These are phyloP conservation scores for Aspergillus niger DNA, from an alignment of 2,329 filamentous ascomycete species.

Conservation along the genomic window DNA sequence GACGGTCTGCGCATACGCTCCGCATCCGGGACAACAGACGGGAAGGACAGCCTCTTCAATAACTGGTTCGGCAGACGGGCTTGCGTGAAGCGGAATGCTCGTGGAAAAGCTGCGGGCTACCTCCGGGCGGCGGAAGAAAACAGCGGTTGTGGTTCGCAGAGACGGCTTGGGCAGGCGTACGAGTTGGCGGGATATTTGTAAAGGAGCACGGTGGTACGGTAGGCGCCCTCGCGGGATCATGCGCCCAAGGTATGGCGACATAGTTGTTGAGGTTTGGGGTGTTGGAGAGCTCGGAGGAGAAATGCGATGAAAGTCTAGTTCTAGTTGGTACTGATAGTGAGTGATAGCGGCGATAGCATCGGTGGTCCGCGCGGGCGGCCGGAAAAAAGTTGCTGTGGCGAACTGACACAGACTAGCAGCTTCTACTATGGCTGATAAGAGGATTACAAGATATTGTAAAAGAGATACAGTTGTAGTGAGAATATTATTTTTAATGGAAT, in stretches of 20 bases:
- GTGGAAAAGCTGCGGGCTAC: conserved; percentile 21
- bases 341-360: conserved; percentile 25
- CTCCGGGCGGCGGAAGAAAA: not conserved
- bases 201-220: not conserved
- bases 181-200: not conserved
- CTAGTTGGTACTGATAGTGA: conserved; percentile 9
- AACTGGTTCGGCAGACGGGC: conserved; percentile 17
- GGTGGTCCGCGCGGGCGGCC: conserved; percentile 19
- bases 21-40: conserved; percentile 63
- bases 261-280: conserved; percentile 24
- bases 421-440: not conserved
- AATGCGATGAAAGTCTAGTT: conserved; percentile 1
- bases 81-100: conserved; percentile 8
- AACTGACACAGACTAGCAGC: conserved; percentile 10
- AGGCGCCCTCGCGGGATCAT: conserved; percentile 23
- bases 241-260: conserved; percentile 32
- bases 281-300: conserved; percentile 3
- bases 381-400: conserved; percentile 22
- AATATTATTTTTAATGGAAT: not conserved
- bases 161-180: conserved; percentile 3
- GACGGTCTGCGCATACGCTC: conserved; percentile 60
- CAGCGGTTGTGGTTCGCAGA: not conserved
- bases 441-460: not conserved
- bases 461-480: not conserved
- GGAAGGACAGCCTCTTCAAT: conserved; percentile 43